Evolutionary conservation across 306 rosid species (phyloP).

Genomic region (Vachellia collinsii): DNA sequence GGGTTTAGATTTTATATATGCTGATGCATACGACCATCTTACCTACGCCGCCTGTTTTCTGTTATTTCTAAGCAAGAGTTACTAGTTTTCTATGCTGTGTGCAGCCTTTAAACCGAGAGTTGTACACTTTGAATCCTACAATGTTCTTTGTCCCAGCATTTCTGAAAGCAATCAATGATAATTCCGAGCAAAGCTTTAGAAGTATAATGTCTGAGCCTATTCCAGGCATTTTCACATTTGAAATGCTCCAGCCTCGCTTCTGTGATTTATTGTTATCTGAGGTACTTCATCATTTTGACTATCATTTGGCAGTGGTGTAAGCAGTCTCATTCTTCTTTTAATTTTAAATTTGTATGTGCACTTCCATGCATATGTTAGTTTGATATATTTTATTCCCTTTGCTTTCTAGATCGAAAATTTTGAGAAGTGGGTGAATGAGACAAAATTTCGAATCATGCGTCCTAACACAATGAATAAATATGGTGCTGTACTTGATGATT

Average conservation of each 20-base stretch:
- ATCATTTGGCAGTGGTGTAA: conserved; percentile 26
- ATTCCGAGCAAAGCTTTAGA: conserved; percentile 80
- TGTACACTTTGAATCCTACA: conserved; percentile 65
- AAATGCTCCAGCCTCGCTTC: conserved; percentile 78
- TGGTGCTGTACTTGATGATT: conserved; percentile 97
- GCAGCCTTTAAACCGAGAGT: conserved; percentile 73
- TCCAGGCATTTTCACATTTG: conserved; percentile 75
- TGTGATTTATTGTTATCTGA: conserved; percentile 80
- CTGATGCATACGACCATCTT: conserved; percentile 16
- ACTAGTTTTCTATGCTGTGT: conserved; percentile 32
- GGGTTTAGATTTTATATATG: conserved; percentile 10
- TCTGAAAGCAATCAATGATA: conserved; percentile 74
- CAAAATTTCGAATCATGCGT: conserved; percentile 86
- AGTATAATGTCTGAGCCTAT: conserved; percentile 71
- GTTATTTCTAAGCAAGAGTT: conserved; percentile 22
- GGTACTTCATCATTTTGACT: conserved; percentile 58
- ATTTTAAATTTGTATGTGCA: conserved; percentile 19
- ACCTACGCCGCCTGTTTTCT: neutral
- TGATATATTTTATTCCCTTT: conserved; percentile 35
- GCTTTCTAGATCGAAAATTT: conserved; percentile 77
- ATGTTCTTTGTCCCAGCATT: conserved; percentile 81
- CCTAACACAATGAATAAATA: conserved; percentile 90
- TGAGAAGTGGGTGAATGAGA: conserved; percentile 82
- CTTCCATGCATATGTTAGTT: conserved; percentile 9
- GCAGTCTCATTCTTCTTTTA: conserved; percentile 30